Conservation (phyloP, 169 alveolate species). For the Eimeria praecox region DNA sequence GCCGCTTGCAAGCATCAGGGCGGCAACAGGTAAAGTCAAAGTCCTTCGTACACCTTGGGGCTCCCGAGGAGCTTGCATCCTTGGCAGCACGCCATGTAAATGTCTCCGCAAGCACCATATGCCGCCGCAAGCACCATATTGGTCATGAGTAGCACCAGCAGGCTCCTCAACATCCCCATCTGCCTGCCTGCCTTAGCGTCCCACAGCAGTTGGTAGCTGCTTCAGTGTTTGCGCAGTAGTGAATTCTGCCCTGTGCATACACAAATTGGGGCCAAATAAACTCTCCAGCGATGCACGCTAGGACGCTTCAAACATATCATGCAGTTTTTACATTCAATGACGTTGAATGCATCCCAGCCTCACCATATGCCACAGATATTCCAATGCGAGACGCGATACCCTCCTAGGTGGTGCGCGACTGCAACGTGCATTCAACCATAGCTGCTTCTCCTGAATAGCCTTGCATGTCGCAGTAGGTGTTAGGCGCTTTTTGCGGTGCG, state of each 20-base stretch:
- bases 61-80: constrained; percentile 4
- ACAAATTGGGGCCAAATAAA: not conserved
- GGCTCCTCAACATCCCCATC: not conserved
- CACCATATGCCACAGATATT: not conserved
- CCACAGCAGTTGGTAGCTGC: not conserved
- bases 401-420: too few relatives aligned
- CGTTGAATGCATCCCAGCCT: not conserved
- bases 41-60: not conserved
- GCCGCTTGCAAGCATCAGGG: not conserved
- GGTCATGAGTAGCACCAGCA: not conserved
- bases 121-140: not conserved
- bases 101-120: not conserved
- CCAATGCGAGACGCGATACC: not conserved
- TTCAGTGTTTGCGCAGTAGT: not conserved
- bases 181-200: not conserved
- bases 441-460: too few relatives aligned
- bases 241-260: not conserved
- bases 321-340: not conserved
- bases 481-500: too few relatives aligned
- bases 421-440: not conserved
- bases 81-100: constrained; percentile 17
- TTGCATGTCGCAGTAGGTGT: too few relatives aligned
- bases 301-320: not conserved
- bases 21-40: not conserved
- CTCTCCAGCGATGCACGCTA: not conserved